These are phyloP conservation scores for Heterobasidion irregulare DNA, from an alignment of 1,284 basidiomycete species.

Conservation along the genomic window DNA sequence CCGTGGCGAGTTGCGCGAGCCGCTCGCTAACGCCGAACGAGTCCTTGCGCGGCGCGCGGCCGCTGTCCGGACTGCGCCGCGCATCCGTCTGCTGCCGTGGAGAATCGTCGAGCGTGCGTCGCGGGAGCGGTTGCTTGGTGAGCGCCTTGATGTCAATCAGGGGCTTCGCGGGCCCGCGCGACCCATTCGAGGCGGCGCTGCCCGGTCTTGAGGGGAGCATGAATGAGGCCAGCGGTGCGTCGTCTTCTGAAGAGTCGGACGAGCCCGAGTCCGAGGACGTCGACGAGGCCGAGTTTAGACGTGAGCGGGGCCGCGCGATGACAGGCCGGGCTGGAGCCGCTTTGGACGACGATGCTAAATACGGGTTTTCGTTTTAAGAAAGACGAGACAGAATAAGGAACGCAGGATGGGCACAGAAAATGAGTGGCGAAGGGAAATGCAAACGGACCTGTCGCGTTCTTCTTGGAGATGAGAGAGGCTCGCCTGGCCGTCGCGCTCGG, in stretches of 20 bases:
- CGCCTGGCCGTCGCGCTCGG: conserved; percentile 27
- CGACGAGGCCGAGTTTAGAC: conserved; percentile 4
- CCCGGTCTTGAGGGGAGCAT: conserved; percentile 34
- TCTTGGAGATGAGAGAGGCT: conserved; percentile 23
- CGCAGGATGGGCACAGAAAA: not conserved
- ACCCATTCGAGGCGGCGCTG: conserved; percentile 32
- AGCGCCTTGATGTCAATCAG: conserved; percentile 38
- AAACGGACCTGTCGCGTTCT: conserved; percentile 10
- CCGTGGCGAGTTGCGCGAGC: conserved; percentile 12
- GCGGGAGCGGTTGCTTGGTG: conserved; percentile 12
- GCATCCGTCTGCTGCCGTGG: conserved; percentile 6
- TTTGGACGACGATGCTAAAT: not conserved
- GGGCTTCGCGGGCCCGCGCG: conserved; percentile 30
- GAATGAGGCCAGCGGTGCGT: conserved; percentile 33
- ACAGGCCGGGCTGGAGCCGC: not conserved
- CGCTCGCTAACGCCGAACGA: conserved; percentile 13
- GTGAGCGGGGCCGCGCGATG: not conserved
- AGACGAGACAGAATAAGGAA: not conserved
- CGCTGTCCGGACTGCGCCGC: not conserved
- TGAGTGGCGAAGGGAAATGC: not conserved
- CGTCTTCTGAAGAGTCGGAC: conserved; percentile 17
- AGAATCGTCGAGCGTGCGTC: conserved; percentile 10
- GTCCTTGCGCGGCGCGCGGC: conserved; percentile 1
- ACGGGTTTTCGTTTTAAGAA: not conserved
- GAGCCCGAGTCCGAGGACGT: conserved; percentile 3